Conservation (phyloP, 169 alveolate species). For the Sarcocystis neurona region DNA sequence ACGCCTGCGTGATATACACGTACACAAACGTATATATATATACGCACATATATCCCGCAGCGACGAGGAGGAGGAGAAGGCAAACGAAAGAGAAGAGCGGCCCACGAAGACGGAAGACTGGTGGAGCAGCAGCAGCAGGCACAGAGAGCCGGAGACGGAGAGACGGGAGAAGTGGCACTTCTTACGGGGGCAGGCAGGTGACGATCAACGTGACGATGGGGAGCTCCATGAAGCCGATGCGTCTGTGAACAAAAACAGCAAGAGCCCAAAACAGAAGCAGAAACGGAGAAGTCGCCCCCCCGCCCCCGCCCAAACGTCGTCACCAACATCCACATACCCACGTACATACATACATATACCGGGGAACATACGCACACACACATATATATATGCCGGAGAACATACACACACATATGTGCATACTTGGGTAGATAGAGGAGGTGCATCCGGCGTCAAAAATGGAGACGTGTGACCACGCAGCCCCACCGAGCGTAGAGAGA, state of each 20-base stretch:
- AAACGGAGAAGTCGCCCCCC: background rate
- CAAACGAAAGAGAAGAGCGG: too few relatives aligned
- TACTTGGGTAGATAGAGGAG: too few relatives aligned
- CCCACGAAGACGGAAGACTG: too few relatives aligned
- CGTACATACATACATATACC: background rate
- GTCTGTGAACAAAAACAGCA: conserved; percentile 2
- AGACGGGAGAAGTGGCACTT: background rate
- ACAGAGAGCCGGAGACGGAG: too few relatives aligned
- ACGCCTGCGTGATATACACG: too few relatives aligned
- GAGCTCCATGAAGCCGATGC: conserved; percentile 40
- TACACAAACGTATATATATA: too few relatives aligned
- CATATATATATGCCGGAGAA: background rate
- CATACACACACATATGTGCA: background rate
- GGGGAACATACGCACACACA: background rate
- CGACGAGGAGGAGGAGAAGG: too few relatives aligned
- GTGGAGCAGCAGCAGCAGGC: conserved; percentile 22
- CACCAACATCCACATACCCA: background rate
- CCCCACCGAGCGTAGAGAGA: too few relatives aligned
- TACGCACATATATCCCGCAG: too few relatives aligned
- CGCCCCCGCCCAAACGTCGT: background rate
- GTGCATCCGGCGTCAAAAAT: too few relatives aligned
- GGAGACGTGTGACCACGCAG: too few relatives aligned
- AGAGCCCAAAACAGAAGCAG: background rate
- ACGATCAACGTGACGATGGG: conserved; percentile 34
- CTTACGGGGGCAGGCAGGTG: conserved; percentile 31